phyloP scores from a whole-genome alignment of 208 protist species.

The Strigomonas culicis region DNA sequence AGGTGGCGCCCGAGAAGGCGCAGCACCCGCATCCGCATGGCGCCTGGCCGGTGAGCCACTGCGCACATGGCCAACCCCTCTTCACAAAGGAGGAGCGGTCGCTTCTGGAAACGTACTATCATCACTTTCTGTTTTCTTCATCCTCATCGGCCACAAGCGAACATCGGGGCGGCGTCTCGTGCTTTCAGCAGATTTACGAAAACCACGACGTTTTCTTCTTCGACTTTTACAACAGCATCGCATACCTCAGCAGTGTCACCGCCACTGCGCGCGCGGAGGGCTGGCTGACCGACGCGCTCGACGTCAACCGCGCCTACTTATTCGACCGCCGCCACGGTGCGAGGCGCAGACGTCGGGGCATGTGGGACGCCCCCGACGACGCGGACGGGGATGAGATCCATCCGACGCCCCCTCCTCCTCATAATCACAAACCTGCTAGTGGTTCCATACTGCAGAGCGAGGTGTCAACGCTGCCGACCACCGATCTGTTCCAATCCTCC shows the following conservation, averaged over 20 bases:
- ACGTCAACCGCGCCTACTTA: background rate
- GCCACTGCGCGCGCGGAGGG: background rate
- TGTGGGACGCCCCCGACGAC: too few relatives aligned
- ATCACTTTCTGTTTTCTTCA: background rate
- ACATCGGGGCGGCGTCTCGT: background rate
- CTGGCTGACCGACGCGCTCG: background rate
- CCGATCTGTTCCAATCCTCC: too few relatives aligned
- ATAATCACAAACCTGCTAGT: too few relatives aligned
- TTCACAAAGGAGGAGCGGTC: slow-evolving; percentile 1
- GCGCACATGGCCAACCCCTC: background rate
- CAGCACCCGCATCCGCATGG: background rate
- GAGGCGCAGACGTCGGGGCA: background rate
- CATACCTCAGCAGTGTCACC: background rate
- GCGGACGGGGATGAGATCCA: too few relatives aligned
- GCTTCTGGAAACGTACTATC: background rate
- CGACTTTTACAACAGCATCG: background rate
- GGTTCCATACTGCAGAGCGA: too few relatives aligned
- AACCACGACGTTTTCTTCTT: background rate
- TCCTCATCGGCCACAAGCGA: too few relatives aligned
- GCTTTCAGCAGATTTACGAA: background rate
- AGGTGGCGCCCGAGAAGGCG: background rate
- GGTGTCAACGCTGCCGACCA: too few relatives aligned
- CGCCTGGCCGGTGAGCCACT: background rate
- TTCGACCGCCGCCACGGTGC: background rate
- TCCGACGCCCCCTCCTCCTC: too few relatives aligned